These are phyloP conservation scores for Neofusicoccum sp. DNA, from an alignment of 2,329 filamentous ascomycete species.

Conservation along the genomic window DNA sequence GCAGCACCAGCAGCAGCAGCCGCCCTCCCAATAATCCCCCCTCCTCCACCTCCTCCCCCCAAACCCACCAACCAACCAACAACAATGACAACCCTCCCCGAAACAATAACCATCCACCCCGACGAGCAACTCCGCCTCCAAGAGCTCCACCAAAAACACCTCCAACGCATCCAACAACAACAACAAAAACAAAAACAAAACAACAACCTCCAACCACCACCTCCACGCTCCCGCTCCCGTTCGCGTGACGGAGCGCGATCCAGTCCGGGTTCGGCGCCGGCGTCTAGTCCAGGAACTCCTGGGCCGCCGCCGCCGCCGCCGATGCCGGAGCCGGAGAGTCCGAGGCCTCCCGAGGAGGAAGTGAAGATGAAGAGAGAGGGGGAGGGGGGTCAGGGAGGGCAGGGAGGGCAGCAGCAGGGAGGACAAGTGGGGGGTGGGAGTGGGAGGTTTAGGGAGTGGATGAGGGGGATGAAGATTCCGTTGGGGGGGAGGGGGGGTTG, in stretches of 20 bases:
- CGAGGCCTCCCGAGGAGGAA: no score
- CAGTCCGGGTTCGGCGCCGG: no score
- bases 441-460: conserved; percentile 37
- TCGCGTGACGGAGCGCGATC: no score
- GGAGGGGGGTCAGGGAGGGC: background rate
- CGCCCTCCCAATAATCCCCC: no score
- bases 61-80: background rate
- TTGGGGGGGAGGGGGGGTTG: background rate
- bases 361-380: conserved; percentile 19
- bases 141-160: background rate
- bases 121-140: conserved; percentile 5
- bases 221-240: no score
- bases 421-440: conserved; percentile 27
- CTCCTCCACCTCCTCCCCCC: background rate
- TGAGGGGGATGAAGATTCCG: conserved; percentile 40
- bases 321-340: no score
- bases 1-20: no score
- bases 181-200: background rate
- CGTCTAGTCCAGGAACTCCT: no score
- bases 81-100: conserved; percentile 7
- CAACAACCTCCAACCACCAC: background rate
- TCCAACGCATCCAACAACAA: background rate
- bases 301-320: no score
- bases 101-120: conserved; percentile 4
- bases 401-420: background rate